Conservation (phyloP, 1,284 basidiomycete species). For the Prillingera fragicola region DNA sequence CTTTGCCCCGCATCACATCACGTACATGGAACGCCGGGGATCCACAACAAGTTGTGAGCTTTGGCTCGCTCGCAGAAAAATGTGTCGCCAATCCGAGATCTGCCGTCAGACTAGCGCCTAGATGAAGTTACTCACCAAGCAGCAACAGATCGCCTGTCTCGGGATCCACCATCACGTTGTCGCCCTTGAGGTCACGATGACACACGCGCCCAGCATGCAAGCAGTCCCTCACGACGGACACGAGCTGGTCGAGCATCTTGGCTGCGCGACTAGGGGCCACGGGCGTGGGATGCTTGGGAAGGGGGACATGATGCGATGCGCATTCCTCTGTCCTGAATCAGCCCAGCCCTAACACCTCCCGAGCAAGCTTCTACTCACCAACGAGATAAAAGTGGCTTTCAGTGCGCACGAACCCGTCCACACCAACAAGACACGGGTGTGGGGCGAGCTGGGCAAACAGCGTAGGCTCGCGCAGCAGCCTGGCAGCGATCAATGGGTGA, state of each 20-base stretch:
- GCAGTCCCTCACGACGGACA: slow-evolving; percentile 52
- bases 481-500: slow-evolving; percentile 54
- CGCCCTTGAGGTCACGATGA: slow-evolving; percentile 55
- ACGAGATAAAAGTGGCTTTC: slow-evolving; percentile 57
- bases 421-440: slow-evolving; percentile 54
- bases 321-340: slow-evolving; percentile 41
- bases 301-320: slow-evolving; percentile 28
- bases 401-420: slow-evolving; percentile 54
- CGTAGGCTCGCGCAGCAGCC: slow-evolving; percentile 54
- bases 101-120: slow-evolving; percentile 8
- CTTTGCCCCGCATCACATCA: neutral
- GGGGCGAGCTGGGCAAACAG: slow-evolving; percentile 54
- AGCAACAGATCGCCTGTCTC: slow-evolving; percentile 48
- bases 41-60: slow-evolving; percentile 56
- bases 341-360: too few relatives aligned
- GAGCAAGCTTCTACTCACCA: slow-evolving; percentile 41
- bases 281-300: slow-evolving; percentile 28
- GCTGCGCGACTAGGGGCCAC: slow-evolving; percentile 50
- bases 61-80: slow-evolving; percentile 53
- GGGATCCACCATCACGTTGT: slow-evolving; percentile 43
- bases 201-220: slow-evolving; percentile 53
- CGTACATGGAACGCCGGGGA: slow-evolving; percentile 51
- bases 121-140: slow-evolving; percentile 38
- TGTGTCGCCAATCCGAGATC: slow-evolving; percentile 57
- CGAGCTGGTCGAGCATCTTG: slow-evolving; percentile 54